Percentiles rank a stretch among this genome's conserved stretches.
These are phyloP conservation scores for Prototheca cutis DNA, from an alignment of 163 green algal genomes.

Conservation along the genomic window DNA sequence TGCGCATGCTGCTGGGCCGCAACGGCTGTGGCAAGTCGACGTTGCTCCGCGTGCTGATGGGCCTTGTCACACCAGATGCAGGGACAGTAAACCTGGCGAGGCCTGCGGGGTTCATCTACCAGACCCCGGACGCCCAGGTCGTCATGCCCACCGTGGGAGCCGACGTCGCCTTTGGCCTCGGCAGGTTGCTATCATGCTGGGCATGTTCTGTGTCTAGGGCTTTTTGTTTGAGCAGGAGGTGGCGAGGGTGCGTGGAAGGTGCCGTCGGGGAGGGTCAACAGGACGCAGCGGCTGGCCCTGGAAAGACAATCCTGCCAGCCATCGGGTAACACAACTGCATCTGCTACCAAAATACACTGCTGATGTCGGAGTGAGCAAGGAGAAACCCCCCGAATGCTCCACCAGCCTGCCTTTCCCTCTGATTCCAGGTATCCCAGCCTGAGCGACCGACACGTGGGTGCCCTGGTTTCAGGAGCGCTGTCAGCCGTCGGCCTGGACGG, in stretches of 20 bases:
- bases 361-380: no score
- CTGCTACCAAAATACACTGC: no score
- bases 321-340: no score
- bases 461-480: conserved; percentile 49
- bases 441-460: conserved; percentile 9
- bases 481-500: conserved; percentile 57
- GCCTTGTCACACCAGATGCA: conserved; percentile 26
- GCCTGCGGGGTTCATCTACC: conserved; percentile 86
- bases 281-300: no score
- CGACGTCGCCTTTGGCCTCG: conserved; percentile 93
- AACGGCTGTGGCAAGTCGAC: conserved; percentile 91
- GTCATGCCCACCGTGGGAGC: conserved; percentile 91
- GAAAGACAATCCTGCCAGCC: no score
- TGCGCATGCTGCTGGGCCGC: conserved; percentile 80
- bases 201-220: no score
- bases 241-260: no score
- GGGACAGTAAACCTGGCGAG: conserved; percentile 54
- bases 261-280: no score
- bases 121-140: conserved; percentile 97
- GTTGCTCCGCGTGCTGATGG: conserved; percentile 68
- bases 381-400: no score
- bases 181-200: no score
- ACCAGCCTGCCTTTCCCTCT: no score
- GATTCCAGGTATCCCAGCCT: background rate
- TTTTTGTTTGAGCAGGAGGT: no score